A percentile compares a stretch with the other conserved stretches of the same genome.
Evolutionary conservation across 169 alveolate species (phyloP).

Genomic region (Plasmodium billcollinsi): DNA sequence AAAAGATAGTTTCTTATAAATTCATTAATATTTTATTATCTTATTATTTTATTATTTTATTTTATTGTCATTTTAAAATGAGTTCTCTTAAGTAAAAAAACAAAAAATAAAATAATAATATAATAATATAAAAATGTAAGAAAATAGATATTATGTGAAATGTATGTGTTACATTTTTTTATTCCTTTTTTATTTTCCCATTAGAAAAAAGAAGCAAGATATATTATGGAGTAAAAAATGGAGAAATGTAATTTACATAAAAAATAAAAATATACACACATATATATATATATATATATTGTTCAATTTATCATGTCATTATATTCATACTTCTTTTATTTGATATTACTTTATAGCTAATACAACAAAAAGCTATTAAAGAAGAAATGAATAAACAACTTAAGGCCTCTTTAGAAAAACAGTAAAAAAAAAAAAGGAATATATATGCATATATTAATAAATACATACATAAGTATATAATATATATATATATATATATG

Average conservation of each 20-base stretch:
- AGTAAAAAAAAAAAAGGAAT: constrained; percentile 13
- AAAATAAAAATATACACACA: background rate
- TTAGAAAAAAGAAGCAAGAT: constrained; percentile 72
- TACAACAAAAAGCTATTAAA: constrained; percentile 67
- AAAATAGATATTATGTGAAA: background rate
- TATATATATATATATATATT: background rate
- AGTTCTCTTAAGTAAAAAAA: constrained; percentile 46
- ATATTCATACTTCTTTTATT: background rate
- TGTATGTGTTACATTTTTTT: background rate
- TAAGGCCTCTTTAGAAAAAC: constrained; percentile 67
- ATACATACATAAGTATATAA: background rate
- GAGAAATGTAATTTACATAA: constrained; percentile 40
- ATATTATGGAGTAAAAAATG: constrained; percentile 70
- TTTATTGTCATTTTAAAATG: constrained; percentile 19
- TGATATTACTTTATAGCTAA: constrained; percentile 19
- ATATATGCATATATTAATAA: background rate
- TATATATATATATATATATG: background rate
- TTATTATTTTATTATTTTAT: too few species aligned
- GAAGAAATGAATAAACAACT: constrained; percentile 70
- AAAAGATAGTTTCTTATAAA: too few species aligned
- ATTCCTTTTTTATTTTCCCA: background rate
- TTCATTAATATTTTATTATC: too few species aligned
- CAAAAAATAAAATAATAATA: background rate
- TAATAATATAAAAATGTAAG: background rate
- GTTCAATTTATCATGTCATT: background rate